These are phyloP conservation scores for Setomelanomma holmii DNA, from an alignment of 2,329 filamentous ascomycete genomes.

Conservation along the genomic window DNA sequence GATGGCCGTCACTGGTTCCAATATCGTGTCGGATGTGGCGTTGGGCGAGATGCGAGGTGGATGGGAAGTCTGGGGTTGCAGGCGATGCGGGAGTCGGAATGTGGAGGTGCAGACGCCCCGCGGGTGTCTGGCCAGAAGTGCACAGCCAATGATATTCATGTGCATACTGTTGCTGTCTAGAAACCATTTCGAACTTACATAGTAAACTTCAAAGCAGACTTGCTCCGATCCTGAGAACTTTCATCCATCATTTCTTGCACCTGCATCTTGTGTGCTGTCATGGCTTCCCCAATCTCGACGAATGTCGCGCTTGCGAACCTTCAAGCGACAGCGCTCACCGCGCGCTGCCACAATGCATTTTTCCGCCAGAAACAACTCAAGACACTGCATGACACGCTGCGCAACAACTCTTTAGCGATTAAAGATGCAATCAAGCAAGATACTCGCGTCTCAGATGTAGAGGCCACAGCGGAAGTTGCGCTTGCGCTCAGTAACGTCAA, in stretches of 20 bases:
- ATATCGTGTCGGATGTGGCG: background rate
- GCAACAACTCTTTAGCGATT: conserved; percentile 45
- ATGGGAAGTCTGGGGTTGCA: background rate
- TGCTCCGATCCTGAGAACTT: background rate
- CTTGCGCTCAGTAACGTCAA: conserved; percentile 50
- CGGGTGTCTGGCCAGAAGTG: background rate
- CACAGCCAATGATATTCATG: background rate
- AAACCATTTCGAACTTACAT: no score
- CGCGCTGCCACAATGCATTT: conserved; percentile 54
- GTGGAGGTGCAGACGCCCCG: background rate
- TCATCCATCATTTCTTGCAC: background rate
- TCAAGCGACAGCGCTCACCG: conserved; percentile 54
- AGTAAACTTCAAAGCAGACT: no score
- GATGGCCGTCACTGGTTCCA: background rate
- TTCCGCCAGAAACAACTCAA: conserved; percentile 58
- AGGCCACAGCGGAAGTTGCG: conserved; percentile 53
- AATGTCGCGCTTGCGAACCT: conserved; percentile 37
- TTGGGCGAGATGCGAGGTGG: background rate
- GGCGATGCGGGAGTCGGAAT: background rate
- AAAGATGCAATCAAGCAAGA: conserved; percentile 53
- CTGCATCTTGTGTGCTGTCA: background rate
- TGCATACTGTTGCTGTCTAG: no score
- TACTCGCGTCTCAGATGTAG: conserved; percentile 40
- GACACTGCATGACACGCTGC: conserved; percentile 50
- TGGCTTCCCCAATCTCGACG: conserved; percentile 27